These are phyloP conservation scores for Naganishia albida DNA, from an alignment of 1,284 basidiomycete genomes.

Conservation along the genomic window DNA sequence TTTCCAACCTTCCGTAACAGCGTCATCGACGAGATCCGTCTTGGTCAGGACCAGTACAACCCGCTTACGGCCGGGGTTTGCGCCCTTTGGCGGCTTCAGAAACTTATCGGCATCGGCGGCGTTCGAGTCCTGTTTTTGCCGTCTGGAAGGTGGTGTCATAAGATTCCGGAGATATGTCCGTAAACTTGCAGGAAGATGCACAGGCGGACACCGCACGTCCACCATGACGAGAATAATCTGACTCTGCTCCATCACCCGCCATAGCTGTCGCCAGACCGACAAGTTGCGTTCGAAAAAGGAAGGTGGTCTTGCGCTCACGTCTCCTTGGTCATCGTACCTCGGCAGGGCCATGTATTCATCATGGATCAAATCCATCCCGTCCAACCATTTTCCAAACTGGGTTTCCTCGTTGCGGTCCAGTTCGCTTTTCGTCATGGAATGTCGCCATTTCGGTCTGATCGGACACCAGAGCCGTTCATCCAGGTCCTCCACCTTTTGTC, in stretches of 20 bases:
- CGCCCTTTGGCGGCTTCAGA: slow-evolving; percentile 46
- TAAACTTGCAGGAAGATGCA: slow-evolving; percentile 61
- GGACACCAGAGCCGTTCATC: slow-evolving; percentile 61
- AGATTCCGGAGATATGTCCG: slow-evolving; percentile 53
- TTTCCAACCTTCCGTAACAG: slow-evolving; percentile 66
- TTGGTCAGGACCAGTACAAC: slow-evolving; percentile 82
- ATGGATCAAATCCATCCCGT: slow-evolving; percentile 62
- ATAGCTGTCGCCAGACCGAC: slow-evolving; percentile 90
- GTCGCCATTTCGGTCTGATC: slow-evolving; percentile 76
- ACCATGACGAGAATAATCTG: slow-evolving; percentile 80
- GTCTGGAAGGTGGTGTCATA: slow-evolving; percentile 10
- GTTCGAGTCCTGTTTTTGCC: neutral
- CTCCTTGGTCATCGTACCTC: slow-evolving; percentile 30
- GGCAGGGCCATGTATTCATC: slow-evolving; percentile 58
- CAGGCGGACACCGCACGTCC: slow-evolving; percentile 77
- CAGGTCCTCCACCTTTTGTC: slow-evolving; percentile 35
- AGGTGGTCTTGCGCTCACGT: slow-evolving; percentile 39
- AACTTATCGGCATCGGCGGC: slow-evolving; percentile 33
- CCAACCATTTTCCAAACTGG: slow-evolving; percentile 72
- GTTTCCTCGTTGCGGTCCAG: slow-evolving; percentile 84
- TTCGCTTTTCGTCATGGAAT: slow-evolving; percentile 77
- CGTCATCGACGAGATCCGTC: slow-evolving; percentile 69
- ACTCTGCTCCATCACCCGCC: slow-evolving; percentile 83
- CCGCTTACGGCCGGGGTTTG: slow-evolving; percentile 53
- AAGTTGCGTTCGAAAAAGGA: slow-evolving; percentile 85